Base-by-base conservation (phyloP, 192 early-diverging fungal genomes). In the Backusella tarrabulga region DNA sequence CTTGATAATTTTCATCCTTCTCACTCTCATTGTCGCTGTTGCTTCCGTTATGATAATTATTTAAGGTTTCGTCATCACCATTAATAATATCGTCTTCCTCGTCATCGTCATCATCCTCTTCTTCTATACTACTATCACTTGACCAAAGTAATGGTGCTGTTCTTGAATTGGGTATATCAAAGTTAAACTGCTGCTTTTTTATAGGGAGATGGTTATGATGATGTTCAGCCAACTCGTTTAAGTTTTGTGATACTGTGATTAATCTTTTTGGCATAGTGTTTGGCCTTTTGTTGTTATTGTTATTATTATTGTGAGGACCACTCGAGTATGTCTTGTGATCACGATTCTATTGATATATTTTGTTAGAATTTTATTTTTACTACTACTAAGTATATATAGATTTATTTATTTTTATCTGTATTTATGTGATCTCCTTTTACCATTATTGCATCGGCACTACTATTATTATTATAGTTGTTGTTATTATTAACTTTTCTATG, bases 131-230 rank as follows among this genome's bases (percentile, higher is more conserved):
- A 50, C 71, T 72, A 34, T 41, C 44, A 3, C 26, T 46, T 42
- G 71, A 72, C 71, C 71, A 72, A 32, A 72, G 29, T 4, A 44
- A 72, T 46, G 71, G 71, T 26, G 71, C 6, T 26, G 71, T 72
- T 72, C 29, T 72, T 44, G 71, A 50, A 50, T 19, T 44, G 15
- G 68, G 68, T 7, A 70, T 23, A 41, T 70, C 68, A 12, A 19
- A 35, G 6, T 29, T 63, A 29, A 63, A 63, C 26, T 68, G 67
- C 12, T 36, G n/a, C 40, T 38, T 70, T 41, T 70, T 70, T 70
- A 70, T 38, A 70, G 68, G 36, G 17, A 70, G 38, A 70, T 70
- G 68, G 7, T 69, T 11, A 23, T 69, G 36, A 69, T 69, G 68
- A 70, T 63, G 56, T 29, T 70, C 68, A 9, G 36, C 34, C 38